Evolutionary conservation across 192 early-diverging fungal genomes (phyloP).

Genomic region (Tieghemiomyces parasiticus): DNA sequence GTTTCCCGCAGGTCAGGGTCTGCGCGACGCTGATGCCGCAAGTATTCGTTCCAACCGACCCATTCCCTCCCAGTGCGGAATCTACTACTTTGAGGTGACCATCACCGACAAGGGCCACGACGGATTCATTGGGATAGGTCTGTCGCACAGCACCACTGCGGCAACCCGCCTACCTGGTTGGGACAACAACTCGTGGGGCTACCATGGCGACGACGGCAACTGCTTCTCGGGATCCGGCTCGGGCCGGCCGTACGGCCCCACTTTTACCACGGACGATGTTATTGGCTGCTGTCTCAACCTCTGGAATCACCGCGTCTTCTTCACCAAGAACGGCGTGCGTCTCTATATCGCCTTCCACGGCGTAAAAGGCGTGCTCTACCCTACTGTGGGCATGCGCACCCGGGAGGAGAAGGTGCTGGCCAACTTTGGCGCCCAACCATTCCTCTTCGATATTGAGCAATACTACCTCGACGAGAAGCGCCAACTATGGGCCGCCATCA

Average conservation of each 20-base stretch:
- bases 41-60: slow-evolving; percentile 62
- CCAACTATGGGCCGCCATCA: slow-evolving; percentile 7
- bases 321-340: slow-evolving; percentile 81
- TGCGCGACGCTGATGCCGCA: slow-evolving; percentile 63
- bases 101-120: slow-evolving; percentile 75
- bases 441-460: slow-evolving; percentile 39
- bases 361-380: slow-evolving; percentile 28
- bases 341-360: slow-evolving; percentile 39
- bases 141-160: slow-evolving; percentile 36
- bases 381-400: slow-evolving; percentile 43
- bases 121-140: slow-evolving; percentile 90
- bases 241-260: slow-evolving; percentile 73
- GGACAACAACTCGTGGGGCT: slow-evolving; percentile 84
- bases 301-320: slow-evolving; percentile 54
- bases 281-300: slow-evolving; percentile 93
- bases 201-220: slow-evolving; percentile 94
- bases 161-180: slow-evolving; percentile 75
- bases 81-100: slow-evolving; percentile 85
- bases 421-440: slow-evolving; percentile 45
- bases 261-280: slow-evolving; percentile 80
- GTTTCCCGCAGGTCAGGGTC: slow-evolving; percentile 58
- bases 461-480: slow-evolving; percentile 10
- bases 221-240: slow-evolving; percentile 57
- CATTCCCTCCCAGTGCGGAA: slow-evolving; percentile 70
- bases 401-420: slow-evolving; percentile 33